Evolutionary conservation across 768 basidiomycete species (phyloP).

Genomic region (Leccinum imitatum): DNA sequence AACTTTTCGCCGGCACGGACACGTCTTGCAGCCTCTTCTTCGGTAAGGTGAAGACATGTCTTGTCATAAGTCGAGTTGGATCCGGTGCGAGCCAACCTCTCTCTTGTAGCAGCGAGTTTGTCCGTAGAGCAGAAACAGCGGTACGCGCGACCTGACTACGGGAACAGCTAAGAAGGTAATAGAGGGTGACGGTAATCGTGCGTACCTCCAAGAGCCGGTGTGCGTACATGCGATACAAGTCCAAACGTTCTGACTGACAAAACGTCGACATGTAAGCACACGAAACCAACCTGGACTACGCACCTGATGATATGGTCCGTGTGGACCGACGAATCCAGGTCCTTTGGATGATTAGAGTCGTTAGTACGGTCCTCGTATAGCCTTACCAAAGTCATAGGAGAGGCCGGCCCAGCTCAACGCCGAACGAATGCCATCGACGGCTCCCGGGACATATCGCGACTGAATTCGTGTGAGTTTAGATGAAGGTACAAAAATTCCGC

Average conservation of each 20-base stretch:
- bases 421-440: slow-evolving; percentile 75
- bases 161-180: background rate
- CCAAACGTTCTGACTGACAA: slow-evolving; percentile 79
- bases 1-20: slow-evolving; percentile 74
- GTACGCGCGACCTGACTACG: slow-evolving; percentile 84
- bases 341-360: slow-evolving; percentile 44
- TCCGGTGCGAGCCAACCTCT: slow-evolving; percentile 69
- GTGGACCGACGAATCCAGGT: slow-evolving; percentile 71
- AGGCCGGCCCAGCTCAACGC: slow-evolving; percentile 90
- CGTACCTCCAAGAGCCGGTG: slow-evolving; percentile 74
- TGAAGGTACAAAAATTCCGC: background rate
- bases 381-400: slow-evolving; percentile 82
- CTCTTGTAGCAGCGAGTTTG: slow-evolving; percentile 64
- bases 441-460: slow-evolving; percentile 79
- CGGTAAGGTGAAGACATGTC: slow-evolving; percentile 78
- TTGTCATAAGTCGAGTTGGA: slow-evolving; percentile 85
- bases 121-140: slow-evolving; percentile 90
- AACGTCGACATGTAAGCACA: slow-evolving; percentile 1
- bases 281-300: background rate
- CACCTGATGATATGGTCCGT: slow-evolving; percentile 89
- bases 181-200: background rate
- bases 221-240: slow-evolving; percentile 77
- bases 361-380: slow-evolving; percentile 13
- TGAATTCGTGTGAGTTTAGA: slow-evolving; percentile 31
- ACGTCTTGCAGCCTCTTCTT: slow-evolving; percentile 79